Conservation (phyloP, 1,284 basidiomycete species). For the Cystobasidium sp. region DNA sequence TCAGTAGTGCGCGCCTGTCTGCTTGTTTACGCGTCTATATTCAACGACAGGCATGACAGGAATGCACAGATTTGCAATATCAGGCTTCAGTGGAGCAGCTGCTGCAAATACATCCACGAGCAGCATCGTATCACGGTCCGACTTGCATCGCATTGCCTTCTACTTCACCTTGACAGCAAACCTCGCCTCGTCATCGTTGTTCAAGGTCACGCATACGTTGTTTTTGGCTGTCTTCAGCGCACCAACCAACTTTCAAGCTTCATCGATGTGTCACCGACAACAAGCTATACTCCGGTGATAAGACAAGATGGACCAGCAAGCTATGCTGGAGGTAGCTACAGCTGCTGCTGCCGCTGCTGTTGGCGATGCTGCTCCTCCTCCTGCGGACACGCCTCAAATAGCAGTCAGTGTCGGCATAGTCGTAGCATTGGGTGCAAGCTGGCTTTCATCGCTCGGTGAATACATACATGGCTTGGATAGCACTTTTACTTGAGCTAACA, state of each 20-base stretch:
- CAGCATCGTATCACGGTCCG: too few species aligned
- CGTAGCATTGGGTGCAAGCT: conserved; percentile 83
- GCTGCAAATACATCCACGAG: not conserved
- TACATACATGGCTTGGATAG: not conserved
- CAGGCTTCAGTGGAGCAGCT: not conserved
- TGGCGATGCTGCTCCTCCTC: not conserved
- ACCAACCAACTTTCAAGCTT: too few species aligned
- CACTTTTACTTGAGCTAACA: not conserved
- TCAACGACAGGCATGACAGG: too few species aligned
- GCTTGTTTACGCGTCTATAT: conserved; percentile 12
- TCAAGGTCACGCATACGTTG: too few species aligned
- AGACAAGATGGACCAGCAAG: conserved; percentile 4
- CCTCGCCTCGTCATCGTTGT: too few species aligned
- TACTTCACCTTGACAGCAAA: too few species aligned
- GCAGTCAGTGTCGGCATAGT: conserved; percentile 56
- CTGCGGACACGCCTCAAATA: conserved; percentile 7
- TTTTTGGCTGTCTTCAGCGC: too few species aligned
- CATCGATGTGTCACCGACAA: too few species aligned
- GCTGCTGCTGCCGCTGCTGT: conserved; percentile 10
- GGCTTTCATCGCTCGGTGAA: conserved; percentile 79
- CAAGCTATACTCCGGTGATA: too few species aligned
- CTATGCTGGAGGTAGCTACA: conserved; percentile 13
- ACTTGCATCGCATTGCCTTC: too few species aligned
- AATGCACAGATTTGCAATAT: not conserved
- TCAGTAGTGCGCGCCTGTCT: not conserved